Evolutionary conservation across 1,284 basidiomycete species (phyloP), one percentile per base, ranked within the genome.

Genomic region (Ceratobasidium sp.): DNA sequence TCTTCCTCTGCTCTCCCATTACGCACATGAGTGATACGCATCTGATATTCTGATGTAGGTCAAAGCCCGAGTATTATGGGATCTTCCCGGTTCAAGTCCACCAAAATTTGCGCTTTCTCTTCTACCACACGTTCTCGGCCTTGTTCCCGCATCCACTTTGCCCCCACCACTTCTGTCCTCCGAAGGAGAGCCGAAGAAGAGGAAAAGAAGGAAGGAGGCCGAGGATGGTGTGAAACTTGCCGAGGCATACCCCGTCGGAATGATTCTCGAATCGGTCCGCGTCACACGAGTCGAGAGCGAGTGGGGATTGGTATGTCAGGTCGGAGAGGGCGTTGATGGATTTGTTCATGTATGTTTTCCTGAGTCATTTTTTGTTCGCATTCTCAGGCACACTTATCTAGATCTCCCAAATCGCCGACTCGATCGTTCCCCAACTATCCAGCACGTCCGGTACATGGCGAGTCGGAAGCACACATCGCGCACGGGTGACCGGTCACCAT

Each of bases 391-490:
- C 38, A 41, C 44, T 80, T 46, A 35, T 33, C 62, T 81, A 97
- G 95, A 98, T 99, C 82, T 98, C 97, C 14, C 95, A 97, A 84
- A 89, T 94, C 35, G 94, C 96, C 20, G 97, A 99, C 83, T 95
- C 97, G 73, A 96, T 97, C 82, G 87, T 97, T 35, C 90, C 94
- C 14, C 89, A 91, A 8, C 86, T 99, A 12, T 91, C 93, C 2
- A 81, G 87, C 14, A 87, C 89, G 20, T 91, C 92, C 6, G 94
- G 94, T 23, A 89, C 92, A 59, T 98, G 93, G 93, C 94, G 92
- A 84, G 82, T 90, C 66, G 93, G 92, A 20, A 92, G 94, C 12
- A 85, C 91, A 7, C 97, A 99, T 83, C 88, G 90, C 76, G 97
- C 96, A 3, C 93, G 98, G 70, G 96, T 99, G 5, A 93, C 93